Percentiles rank a stretch among this genome's conserved stretches.
Evolutionary conservation across 257 asterid genomes (phyloP).

Genomic region (Linderniella brevidens): DNA sequence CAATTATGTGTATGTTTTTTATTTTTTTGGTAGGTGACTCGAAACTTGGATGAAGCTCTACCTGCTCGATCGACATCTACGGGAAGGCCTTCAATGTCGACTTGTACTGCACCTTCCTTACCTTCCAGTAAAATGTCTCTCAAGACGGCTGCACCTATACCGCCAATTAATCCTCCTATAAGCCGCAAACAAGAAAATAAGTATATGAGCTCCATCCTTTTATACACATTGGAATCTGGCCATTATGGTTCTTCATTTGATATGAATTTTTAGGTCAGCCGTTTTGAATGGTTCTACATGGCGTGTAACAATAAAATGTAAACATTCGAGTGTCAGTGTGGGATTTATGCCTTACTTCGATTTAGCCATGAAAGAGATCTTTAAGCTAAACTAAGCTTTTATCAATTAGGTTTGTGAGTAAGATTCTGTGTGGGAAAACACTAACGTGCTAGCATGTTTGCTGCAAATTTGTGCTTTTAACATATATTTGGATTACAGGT

Average conservation of each 20-base stretch:
- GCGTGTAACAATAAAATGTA: too few relatives aligned
- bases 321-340: too few relatives aligned
- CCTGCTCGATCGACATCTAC: slow-evolving; percentile 65
- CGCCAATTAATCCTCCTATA: slow-evolving; percentile 63
- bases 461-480: slow-evolving; percentile 2
- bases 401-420: too few relatives aligned
- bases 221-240: not conserved
- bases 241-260: not conserved
- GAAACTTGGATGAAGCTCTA: slow-evolving; percentile 37
- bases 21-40: slow-evolving; percentile 33
- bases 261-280: too few relatives aligned
- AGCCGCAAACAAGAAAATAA: slow-evolving; percentile 66
- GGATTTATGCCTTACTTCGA: too few relatives aligned
- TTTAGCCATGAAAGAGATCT: too few relatives aligned
- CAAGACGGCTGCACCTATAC: slow-evolving; percentile 43
- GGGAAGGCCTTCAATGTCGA: slow-evolving; percentile 60
- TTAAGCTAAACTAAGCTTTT: too few relatives aligned
- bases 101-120: slow-evolving; percentile 29
- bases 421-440: too few relatives aligned
- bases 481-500: slow-evolving; percentile 30
- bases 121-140: slow-evolving; percentile 41
- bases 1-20: too few relatives aligned
- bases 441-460: not conserved
- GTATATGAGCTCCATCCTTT: slow-evolving; percentile 19
- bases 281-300: too few relatives aligned